Evolutionary conservation across 306 rosid genomes (phyloP).

Genomic region (Astragalus membranaceus): DNA sequence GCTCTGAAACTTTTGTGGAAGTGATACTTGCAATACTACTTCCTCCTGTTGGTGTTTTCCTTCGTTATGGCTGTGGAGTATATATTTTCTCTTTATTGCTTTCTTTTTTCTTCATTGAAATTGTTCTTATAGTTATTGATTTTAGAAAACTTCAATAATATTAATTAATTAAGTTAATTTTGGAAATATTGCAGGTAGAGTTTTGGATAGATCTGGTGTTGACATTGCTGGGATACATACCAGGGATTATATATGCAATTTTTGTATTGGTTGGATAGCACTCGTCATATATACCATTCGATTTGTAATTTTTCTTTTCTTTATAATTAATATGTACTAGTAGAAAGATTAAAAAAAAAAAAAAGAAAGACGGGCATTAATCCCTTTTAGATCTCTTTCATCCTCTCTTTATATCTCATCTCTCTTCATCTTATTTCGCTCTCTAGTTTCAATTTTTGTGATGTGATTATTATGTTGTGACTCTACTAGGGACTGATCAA

Average conservation of each 20-base stretch:
- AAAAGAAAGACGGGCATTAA: no score
- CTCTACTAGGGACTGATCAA: no score
- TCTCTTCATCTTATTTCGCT: no score
- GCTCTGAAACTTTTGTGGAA: slow-evolving; percentile 58
- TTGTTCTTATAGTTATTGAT: background rate
- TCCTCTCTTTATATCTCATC: no score
- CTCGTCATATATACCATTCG: background rate
- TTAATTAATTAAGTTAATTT: background rate
- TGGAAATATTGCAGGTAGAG: slow-evolving; percentile 47
- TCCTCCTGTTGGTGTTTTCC: slow-evolving; percentile 75
- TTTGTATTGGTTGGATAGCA: slow-evolving; percentile 50
- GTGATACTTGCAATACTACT: slow-evolving; percentile 48
- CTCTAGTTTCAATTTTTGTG: no score
- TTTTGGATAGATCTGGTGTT: slow-evolving; percentile 59
- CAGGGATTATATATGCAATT: slow-evolving; percentile 66
- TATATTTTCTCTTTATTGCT: background rate
- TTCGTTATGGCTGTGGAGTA: slow-evolving; percentile 64
- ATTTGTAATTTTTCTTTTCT: no score
- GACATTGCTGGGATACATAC: slow-evolving; percentile 58
- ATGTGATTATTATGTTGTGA: no score
- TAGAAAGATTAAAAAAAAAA: no score
- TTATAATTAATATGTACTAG: no score
- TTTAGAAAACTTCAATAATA: no score
- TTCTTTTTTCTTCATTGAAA: background rate
- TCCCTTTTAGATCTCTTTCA: no score